Base-by-base conservation (phyloP, 2,329 filamentous ascomycete species). In the Phyllosticta citrichinensis region DNA sequence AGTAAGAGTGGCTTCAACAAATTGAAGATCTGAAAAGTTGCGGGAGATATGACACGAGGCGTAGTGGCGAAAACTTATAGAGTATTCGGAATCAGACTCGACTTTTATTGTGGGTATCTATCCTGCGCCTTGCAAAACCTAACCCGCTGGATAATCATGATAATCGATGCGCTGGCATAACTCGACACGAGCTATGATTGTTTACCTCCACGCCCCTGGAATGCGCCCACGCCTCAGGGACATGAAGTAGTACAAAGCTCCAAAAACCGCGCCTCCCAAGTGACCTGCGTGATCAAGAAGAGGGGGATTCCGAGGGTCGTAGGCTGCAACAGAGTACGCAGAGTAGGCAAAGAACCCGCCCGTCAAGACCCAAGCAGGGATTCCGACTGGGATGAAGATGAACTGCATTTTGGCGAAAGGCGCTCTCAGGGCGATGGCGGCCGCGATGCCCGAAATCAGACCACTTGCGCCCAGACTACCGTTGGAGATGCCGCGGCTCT, bases 261-360 rank as follows among this genome's bases (percentile, higher is more conserved):
- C 78, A 65, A 76, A 78, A 0, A 68, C 68, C 20, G 71, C 58
- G 0, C 77, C 78, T 5, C 78, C 77, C 14, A 80, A 60, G 70
- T 80, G 78, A 8, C 76, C 77, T 19, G 72, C 68, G 68, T 80
- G 78, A 4, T 67, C 76, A 9, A 73, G 63, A 10, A 62, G 66
- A 4, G 64, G 54, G 40, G 65, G 63, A 57, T 74, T 69, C 14
- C 40, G 17, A 8, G 40, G 40, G 40, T 47, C 40, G 40, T n/a
- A 47, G 40, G 17, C 5, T 4, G 17, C 6, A 40, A 79, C 50
- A 62, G 70, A 71, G 63, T 71, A 77, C 1, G 70, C 66, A 66
- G 79, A 77, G 40, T 72, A 67, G 0, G 68, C 66, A 1, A 72
- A 70, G 63, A 74, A 79, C 1, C 67, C 70, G 0, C 63, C 58